Evolutionary conservation across 768 basidiomycete species (phyloP), one percentile per base, ranked within the genome.

Genomic region (Lactarius trivialis): DNA sequence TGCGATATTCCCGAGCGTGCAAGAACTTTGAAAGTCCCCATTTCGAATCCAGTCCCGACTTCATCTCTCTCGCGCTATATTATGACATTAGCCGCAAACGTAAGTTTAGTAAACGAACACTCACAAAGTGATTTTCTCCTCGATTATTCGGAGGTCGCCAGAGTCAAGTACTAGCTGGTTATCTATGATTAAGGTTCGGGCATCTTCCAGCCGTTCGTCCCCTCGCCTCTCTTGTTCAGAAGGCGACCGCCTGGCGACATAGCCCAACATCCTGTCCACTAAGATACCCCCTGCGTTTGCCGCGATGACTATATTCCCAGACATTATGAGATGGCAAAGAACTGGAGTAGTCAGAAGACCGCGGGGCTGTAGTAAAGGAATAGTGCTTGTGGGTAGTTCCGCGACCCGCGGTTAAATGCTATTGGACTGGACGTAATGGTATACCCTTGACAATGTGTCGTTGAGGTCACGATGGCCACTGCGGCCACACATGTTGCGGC

Each of bases 1-100:
- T 55, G n/a, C n/a, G 48, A 43, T 51, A 64, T 60, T 55, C 48
- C 7, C 39, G 57, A 41, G 58, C 58, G 2, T 60, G 58, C 4
- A 32, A 0, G 15, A 26, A 7, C 24, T 39, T 60, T 41, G 32
- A 11, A 26, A 55, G 0, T 0, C 53, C 53, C 36, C 8, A 15
- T 15, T 39, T 59, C 2, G 34, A n/a, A 4, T 63, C 45, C 24
- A 63, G 2, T 11, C 53, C 54, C 1, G 8, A 0, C 17, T 34
- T 63, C 12, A 34, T 41, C 8, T 63, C 58, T 9, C 4, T 32
- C 14, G 62, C 58, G 14, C 62, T 63, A 17, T 15, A 7, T 12
- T 30, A 34, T 36, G 36, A 36, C 36, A 11, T 36, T 36, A 36
- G 36, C 4, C 12, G 36, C n/a, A 8, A 14, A 14, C 36, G 36